Conservation (phyloP, 345 rosid species). For the Lepidium africanum region DNA sequence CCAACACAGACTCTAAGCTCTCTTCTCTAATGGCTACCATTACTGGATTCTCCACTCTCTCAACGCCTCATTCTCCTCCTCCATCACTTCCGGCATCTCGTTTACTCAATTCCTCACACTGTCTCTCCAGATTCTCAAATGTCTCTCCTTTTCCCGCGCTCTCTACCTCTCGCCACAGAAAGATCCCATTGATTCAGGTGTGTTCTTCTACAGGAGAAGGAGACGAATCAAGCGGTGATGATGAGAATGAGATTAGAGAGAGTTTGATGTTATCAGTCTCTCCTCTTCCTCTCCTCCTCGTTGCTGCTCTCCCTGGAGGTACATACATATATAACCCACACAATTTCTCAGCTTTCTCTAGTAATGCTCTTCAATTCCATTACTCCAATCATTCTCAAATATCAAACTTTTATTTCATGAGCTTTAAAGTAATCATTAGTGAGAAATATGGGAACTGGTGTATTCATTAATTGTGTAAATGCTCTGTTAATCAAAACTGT, state of each 20-base stretch:
- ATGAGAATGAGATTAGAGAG: constrained; percentile 31
- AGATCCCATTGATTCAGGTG: constrained; percentile 8
- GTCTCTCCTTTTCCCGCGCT: constrained; percentile 9
- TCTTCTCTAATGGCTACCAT: constrained; percentile 38
- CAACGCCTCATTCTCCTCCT: not conserved
- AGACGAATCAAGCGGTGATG: constrained; percentile 8
- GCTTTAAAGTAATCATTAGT: not conserved
- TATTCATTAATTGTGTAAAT: not conserved
- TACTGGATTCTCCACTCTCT: constrained; percentile 27
- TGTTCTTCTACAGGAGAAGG: not conserved
- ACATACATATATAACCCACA: not conserved
- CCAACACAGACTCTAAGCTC: not conserved
- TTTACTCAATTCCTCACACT: not conserved
- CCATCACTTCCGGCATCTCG: constrained; percentile 23
- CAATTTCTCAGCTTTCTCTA: not conserved
- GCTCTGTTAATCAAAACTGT: not conserved
- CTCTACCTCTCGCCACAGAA: constrained; percentile 24
- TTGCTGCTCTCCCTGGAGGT: constrained; percentile 93
- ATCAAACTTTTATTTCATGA: not conserved
- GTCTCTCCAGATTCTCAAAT: constrained; percentile 16
- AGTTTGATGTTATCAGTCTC: constrained; percentile 55
- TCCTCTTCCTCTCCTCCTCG: constrained; percentile 57
- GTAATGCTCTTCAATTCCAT: not conserved
- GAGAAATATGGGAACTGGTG: not conserved
- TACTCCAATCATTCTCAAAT: not conserved